phyloP scores from a whole-genome alignment of 192 early-diverging fungal species.

The Coemansia sp. region DNA sequence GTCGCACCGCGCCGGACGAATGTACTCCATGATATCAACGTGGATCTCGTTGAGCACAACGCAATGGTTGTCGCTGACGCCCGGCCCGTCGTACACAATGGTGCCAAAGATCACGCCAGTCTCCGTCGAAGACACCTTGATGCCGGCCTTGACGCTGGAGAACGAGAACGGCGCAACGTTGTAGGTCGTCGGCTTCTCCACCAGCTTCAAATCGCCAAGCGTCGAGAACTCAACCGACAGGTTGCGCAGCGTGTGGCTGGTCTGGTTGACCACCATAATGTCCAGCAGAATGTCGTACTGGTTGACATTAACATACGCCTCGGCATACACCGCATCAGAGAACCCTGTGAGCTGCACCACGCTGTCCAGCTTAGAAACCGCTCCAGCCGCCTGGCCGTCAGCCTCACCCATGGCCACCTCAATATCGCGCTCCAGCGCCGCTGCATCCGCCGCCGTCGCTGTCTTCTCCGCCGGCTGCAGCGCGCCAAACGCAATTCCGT shows the following conservation, averaged over 20 bases:
- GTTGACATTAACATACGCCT: slow-evolving; percentile 95
- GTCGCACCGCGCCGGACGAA: slow-evolving; percentile 86
- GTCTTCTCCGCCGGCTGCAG: slow-evolving; percentile 66
- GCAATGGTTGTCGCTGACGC: slow-evolving; percentile 84
- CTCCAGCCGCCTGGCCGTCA: slow-evolving; percentile 59
- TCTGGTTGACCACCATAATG: slow-evolving; percentile 97
- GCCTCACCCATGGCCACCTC: slow-evolving; percentile 83
- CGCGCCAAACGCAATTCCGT: slow-evolving; percentile 84
- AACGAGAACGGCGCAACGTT: slow-evolving; percentile 90
- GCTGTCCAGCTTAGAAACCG: slow-evolving; percentile 89
- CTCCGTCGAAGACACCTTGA: slow-evolving; percentile 98
- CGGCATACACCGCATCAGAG: slow-evolving; percentile 98
- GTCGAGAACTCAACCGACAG: slow-evolving; percentile 98
- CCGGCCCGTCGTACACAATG: slow-evolving; percentile 97
- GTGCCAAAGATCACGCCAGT: slow-evolving; percentile 98
- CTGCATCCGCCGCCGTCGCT: slow-evolving; percentile 58
- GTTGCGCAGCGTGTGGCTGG: slow-evolving; percentile 91
- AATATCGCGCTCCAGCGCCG: slow-evolving; percentile 85
- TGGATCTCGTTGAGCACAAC: slow-evolving; percentile 97
- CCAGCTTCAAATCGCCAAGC: slow-evolving; percentile 94
- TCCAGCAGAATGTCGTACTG: slow-evolving; percentile 97
- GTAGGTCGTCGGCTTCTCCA: slow-evolving; percentile 87
- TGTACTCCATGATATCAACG: slow-evolving; percentile 99
- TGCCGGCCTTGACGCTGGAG: slow-evolving; percentile 93
- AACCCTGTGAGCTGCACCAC: slow-evolving; percentile 97